Evolutionary conservation across 1,139 yeast genomes (phyloP).

Genomic region (Debaryomycetaceae sp.): DNA sequence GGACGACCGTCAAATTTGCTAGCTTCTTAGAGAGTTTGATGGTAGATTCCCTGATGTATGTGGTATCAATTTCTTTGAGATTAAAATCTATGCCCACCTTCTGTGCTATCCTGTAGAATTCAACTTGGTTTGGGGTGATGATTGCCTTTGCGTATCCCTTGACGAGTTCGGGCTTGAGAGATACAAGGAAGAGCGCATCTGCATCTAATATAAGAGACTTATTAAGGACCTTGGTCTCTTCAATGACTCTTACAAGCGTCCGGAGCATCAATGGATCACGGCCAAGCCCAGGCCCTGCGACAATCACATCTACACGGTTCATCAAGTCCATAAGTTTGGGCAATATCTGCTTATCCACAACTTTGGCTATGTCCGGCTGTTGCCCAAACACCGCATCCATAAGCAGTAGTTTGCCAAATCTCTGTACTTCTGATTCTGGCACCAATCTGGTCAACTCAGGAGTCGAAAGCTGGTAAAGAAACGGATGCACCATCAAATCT

Average conservation of each 20-base stretch:
- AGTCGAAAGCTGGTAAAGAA: slow-evolving; percentile 42
- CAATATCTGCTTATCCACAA: slow-evolving; percentile 44
- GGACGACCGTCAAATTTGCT: slow-evolving; percentile 63
- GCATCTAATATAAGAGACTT: slow-evolving; percentile 84
- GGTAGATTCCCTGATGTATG: slow-evolving; percentile 26
- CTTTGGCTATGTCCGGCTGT: slow-evolving; percentile 20
- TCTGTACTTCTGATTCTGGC: slow-evolving; percentile 13
- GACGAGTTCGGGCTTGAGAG: slow-evolving; percentile 53
- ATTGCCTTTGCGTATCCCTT: slow-evolving; percentile 53
- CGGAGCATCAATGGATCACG: slow-evolving; percentile 68
- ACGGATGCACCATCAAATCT: slow-evolving; percentile 95
- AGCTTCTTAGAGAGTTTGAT: slow-evolving; percentile 49
- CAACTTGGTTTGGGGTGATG: slow-evolving; percentile 87
- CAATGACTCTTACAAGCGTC: slow-evolving; percentile 55
- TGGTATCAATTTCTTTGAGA: slow-evolving; percentile 22
- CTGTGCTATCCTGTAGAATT: slow-evolving; percentile 65
- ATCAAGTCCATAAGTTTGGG: slow-evolving; percentile 56
- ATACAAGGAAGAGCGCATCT: slow-evolving; percentile 70
- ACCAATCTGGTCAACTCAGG: slow-evolving; percentile 15
- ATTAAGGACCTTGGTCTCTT: slow-evolving; percentile 48
- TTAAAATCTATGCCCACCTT: slow-evolving; percentile 29
- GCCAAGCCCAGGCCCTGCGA: slow-evolving; percentile 94
- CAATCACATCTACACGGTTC: slow-evolving; percentile 71
- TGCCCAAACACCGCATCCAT: slow-evolving; percentile 18
- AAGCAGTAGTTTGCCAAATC: slow-evolving; percentile 12